These are phyloP conservation scores for Gossypium ekmanianum DNA, from an alignment of 345 rosid genomes.

Conservation along the genomic window DNA sequence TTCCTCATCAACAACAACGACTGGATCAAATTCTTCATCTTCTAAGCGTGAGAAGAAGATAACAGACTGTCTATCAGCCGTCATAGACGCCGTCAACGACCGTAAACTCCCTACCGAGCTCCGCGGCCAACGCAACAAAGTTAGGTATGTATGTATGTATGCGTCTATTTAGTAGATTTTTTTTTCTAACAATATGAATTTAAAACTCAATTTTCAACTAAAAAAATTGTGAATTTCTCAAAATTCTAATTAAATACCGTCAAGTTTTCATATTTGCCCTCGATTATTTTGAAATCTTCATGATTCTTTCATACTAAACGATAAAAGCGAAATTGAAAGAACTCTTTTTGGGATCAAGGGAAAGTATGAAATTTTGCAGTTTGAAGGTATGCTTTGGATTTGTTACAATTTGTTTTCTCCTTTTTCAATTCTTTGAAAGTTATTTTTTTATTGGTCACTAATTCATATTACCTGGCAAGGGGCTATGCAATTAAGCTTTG, in stretches of 20 bases:
- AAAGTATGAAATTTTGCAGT: not conserved
- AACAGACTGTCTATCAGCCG: constrained; percentile 58
- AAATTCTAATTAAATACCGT: not conserved
- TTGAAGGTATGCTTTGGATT: not conserved
- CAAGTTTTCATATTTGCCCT: not conserved
- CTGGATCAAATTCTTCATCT: constrained; percentile 24
- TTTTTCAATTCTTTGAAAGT: not conserved
- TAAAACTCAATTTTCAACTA: not conserved
- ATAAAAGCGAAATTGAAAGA: not conserved
- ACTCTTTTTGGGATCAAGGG: not conserved
- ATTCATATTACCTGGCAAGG: not conserved
- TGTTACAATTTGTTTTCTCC: not conserved
- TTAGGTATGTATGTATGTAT: constrained; percentile 44
- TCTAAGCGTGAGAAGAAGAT: constrained; percentile 48
- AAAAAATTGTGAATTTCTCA: not conserved
- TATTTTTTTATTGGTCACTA: not conserved
- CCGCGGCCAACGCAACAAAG: constrained; percentile 72
- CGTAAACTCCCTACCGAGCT: constrained; percentile 87
- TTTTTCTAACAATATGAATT: not conserved
- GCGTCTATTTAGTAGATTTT: not conserved
- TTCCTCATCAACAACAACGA: constrained; percentile 24
- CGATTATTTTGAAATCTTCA: constrained; percentile 3
- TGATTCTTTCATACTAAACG: not conserved
- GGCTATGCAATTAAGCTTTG: not conserved
- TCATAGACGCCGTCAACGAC: constrained; percentile 70